These are phyloP conservation scores for Paraurostyla sp. DNA, from an alignment of 73 alveolate genomes.

Conservation along the genomic window DNA sequence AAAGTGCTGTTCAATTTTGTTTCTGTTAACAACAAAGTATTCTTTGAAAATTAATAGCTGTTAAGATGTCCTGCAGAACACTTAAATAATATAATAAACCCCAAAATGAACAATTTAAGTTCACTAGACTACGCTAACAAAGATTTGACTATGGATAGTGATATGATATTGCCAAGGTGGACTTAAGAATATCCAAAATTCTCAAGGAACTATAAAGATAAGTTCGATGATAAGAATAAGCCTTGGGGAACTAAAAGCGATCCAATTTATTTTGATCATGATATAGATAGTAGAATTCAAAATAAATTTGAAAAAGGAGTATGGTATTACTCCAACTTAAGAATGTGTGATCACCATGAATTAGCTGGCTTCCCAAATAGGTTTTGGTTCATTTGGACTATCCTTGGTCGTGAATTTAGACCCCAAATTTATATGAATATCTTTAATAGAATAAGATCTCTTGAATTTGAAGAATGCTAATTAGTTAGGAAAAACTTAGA, in stretches of 20 bases:
- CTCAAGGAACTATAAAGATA: background rate
- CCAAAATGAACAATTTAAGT: constrained; percentile 24
- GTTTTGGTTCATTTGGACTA: background rate
- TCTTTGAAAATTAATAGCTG: background rate
- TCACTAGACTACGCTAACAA: constrained; percentile 23
- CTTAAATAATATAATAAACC: constrained; percentile 11
- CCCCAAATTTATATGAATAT: background rate
- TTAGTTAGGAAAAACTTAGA: constrained; percentile 6
- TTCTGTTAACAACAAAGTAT: constrained; percentile 9
- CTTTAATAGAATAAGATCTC: background rate
- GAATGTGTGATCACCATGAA: constrained; percentile 55
- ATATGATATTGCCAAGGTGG: constrained; percentile 34
- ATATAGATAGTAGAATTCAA: background rate
- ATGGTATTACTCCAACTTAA: constrained; percentile 47
- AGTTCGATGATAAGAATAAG: background rate
- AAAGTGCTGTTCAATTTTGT: background rate
- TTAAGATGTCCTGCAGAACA: background rate
- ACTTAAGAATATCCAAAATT: constrained; percentile 2
- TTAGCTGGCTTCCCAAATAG: constrained; percentile 59
- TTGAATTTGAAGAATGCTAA: background rate
- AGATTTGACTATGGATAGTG: constrained; percentile 52
- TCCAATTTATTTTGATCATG: constrained; percentile 23
- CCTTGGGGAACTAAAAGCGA: constrained; percentile 71
- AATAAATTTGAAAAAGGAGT: constrained; percentile 41
- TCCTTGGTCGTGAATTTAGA: constrained; percentile 40